Evolutionary conservation across 257 asterid genomes (phyloP), one percentile per base, ranked within the genome.

Genomic region (Prunella vulgaris): DNA sequence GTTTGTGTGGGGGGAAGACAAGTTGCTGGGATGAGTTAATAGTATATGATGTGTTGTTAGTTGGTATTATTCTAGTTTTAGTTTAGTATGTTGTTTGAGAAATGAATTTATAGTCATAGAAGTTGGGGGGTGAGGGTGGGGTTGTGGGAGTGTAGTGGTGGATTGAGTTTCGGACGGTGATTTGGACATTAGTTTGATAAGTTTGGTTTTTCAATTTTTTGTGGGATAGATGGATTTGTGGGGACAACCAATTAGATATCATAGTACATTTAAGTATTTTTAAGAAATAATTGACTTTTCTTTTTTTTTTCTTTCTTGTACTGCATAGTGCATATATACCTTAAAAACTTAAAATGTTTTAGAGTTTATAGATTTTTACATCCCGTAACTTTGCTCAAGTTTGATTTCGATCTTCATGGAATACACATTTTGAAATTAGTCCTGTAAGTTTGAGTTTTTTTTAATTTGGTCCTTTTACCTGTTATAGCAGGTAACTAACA

Each of bases 141-240:
- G 37, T 32, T 0, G 33, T 28, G 32, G 52, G 53, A 1, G 69
- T 0, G 20, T 3, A 65, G 77, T 62, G 40, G 8, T 49, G 52
- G 72, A 35, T 10, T 8, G 24, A 49, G 24, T 18, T 17, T 15
- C 56, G 56, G 56, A 52, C 75, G 74, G 77, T 63, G 80, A 53
- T 69, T 24, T 10, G 9, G 27, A 17, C 20, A 1, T 63, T 9
- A 25, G 24, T 10, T 35, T 62, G 56, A 49, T 49, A 17, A 15
- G 22, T 49, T 49, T 8, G 52, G 12, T 48, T 20, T 42, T 42
- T 7, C 2, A 6, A 22, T 18, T 63, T 46, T 17, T 48, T 38
- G 25, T 52, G 35, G 24, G 37, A 51, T 33, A 37, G 7, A 40
- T 49, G 4, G 66, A 56, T 56, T 77, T 49, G 81, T 77, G 51